Evolutionary conservation across 2,329 filamentous ascomycete genomes (phyloP).

Genomic region (Periconia digitata): DNA sequence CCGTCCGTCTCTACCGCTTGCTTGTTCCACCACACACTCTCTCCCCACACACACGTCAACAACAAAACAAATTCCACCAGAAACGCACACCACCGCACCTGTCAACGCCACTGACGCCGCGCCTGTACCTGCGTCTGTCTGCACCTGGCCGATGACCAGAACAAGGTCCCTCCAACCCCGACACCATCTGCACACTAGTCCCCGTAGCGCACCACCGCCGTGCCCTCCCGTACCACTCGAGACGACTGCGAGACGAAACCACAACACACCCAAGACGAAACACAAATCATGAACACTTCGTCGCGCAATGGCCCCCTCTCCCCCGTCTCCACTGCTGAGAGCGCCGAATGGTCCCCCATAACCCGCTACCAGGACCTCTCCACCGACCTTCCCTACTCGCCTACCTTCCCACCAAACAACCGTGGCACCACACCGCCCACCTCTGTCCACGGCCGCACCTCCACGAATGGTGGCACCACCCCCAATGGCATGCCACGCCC

Average conservation of each 20-base stretch:
- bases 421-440: slow-evolving; percentile 37
- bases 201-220: slow-evolving; percentile 3
- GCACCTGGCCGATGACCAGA: neutral
- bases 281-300: slow-evolving; percentile 39
- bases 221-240: slow-evolving; percentile 3
- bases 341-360: slow-evolving; percentile 46
- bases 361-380: slow-evolving; percentile 40
- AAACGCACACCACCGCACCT: slow-evolving; percentile 4
- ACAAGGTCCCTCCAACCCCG: neutral
- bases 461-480: slow-evolving; percentile 45
- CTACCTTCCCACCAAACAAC: slow-evolving; percentile 36
- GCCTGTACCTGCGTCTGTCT: neutral
- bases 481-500: slow-evolving; percentile 57
- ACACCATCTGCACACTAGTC: neutral
- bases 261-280: slow-evolving; percentile 19
- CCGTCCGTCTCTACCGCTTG: slow-evolving; percentile 5
- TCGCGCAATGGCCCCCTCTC: slow-evolving; percentile 43
- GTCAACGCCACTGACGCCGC: neutral
- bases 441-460: slow-evolving; percentile 44
- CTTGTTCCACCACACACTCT: slow-evolving; percentile 12
- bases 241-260: slow-evolving; percentile 11
- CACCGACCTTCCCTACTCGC: slow-evolving; percentile 43
- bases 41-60: slow-evolving; percentile 1
- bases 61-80: neutral
- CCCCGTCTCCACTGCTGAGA: slow-evolving; percentile 41